phyloP scores from a whole-genome alignment of 371 early-diverging fungal species.

The Mucor irregularis region DNA sequence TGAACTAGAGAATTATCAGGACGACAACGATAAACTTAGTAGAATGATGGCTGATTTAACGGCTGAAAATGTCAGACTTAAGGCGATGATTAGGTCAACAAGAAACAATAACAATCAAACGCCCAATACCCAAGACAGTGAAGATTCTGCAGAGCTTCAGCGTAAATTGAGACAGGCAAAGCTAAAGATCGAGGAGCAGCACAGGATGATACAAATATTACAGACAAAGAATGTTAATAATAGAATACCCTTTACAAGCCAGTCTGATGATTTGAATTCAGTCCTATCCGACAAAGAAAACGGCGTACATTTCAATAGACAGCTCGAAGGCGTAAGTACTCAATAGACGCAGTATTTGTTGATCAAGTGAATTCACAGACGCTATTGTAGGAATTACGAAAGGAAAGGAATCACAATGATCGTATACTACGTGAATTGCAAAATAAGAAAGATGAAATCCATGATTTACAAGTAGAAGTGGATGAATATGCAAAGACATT shows the following conservation, averaged over 20 bases:
- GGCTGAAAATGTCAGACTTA: conserved; percentile 40
- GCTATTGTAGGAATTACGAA: conserved; percentile 8
- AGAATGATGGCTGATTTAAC: conserved; percentile 31
- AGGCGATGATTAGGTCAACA: conserved; percentile 20
- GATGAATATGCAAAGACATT: conserved; percentile 24
- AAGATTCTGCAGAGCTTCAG: conserved; percentile 3
- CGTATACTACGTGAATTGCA: conserved; percentile 29
- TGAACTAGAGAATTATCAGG: conserved; percentile 29
- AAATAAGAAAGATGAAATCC: conserved; percentile 38
- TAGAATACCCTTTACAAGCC: background rate
- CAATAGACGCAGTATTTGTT: background rate
- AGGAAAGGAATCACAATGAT: conserved; percentile 30
- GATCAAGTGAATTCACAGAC: background rate
- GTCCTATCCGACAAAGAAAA: too few species aligned
- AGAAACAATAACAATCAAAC: conserved; percentile 11
- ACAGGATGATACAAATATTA: conserved; percentile 24
- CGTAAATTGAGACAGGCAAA: conserved; percentile 30
- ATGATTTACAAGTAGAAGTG: conserved; percentile 23
- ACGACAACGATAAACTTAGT: conserved; percentile 41
- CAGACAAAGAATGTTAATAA: background rate
- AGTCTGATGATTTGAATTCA: background rate
- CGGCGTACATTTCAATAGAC: conserved; percentile 1
- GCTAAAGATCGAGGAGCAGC: conserved; percentile 33
- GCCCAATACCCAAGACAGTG: background rate
- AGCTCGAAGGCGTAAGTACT: conserved; percentile 8